Base-by-base conservation (phyloP, 2,329 filamentous ascomycete species). In the Alternaria rosae region DNA sequence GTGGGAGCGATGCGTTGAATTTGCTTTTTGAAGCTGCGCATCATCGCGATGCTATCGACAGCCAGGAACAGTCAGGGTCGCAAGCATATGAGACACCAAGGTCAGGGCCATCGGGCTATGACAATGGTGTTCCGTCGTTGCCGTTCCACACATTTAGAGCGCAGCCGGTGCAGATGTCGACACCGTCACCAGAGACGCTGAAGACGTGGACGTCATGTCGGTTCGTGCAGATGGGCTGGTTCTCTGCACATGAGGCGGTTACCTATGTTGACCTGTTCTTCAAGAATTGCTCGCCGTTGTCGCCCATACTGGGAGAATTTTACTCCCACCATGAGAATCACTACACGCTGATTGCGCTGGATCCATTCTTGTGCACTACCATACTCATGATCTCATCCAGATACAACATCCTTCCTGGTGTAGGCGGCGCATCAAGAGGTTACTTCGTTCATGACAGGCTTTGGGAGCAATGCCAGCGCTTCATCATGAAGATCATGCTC, bases 211-310 rank as follows among this genome's bases (percentile, higher is more conserved):
- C 83, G 15, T 74, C 79, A 4, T 85, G 83, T 67, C 81, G 84
- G 0, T 87, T 86, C 66, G 84, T 86, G 17, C 82, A 82, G 59
- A 85, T 85, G 83, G 85, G 85, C 0, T 86, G 84, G 84, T 83
- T 87, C 57, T 83, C 84, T 1, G 84, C 85, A 4, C 79, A 82
- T 56, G 85, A 87, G 68, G 85, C 84, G 10, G 80, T 86, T 1
- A 84, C 81, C 1, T 85, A 85, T 57, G 77, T 87, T 47, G 84
- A 87, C 62, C 59, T 85, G 77, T 80, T 86, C 68, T 86, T 83
- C 72, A 80, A 82, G 57, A 85, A 86, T 30, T 82, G 85, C 68
- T 83, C 82, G 6, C 80, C 81, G 2, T 64, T 87, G 25, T 85
- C 85, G 2, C 85, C 85, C 0, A 83, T 86, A 5, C 72, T 85